A percentile compares a stretch with the other conserved stretches of the same genome.
These are phyloP conservation scores for Coemansia aciculifera DNA, from an alignment of 192 early-diverging fungal genomes.

Conservation along the genomic window DNA sequence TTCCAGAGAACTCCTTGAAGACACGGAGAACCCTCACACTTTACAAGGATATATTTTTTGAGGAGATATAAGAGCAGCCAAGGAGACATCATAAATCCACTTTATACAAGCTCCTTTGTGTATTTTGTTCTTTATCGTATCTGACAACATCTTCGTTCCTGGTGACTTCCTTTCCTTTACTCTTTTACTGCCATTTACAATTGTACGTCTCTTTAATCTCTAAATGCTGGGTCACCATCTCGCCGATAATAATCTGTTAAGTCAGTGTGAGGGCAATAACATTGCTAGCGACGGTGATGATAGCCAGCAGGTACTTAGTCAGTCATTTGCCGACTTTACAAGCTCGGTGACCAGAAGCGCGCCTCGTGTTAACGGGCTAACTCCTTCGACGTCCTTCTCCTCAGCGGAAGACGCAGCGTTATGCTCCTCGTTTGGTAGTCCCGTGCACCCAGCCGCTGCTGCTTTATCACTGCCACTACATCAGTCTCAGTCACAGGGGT, in stretches of 20 bases:
- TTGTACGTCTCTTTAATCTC: not conserved
- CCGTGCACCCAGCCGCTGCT: not conserved
- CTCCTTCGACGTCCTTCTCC: not conserved
- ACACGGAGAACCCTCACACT: not conserved
- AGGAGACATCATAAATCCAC: not conserved
- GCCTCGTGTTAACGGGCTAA: not conserved
- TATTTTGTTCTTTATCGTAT: not conserved
- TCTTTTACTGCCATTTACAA: not conserved
- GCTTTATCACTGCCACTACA: not conserved
- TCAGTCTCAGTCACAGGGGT: not conserved
- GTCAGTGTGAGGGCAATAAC: not conserved
- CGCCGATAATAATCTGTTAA: not conserved
- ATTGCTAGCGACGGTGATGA: not conserved
- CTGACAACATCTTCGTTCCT: not conserved
- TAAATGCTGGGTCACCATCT: not conserved
- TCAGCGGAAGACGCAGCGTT: not conserved
- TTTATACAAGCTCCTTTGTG: not conserved
- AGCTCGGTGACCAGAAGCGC: not conserved
- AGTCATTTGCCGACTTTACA: not conserved
- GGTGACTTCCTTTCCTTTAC: no score
- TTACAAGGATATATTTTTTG: not conserved
- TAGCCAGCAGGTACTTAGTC: not conserved
- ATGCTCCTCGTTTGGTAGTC: not conserved
- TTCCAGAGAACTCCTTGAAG: not conserved
- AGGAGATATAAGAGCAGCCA: not conserved